These are phyloP conservation scores for Phytopythium delawarense DNA, from an alignment of 352 stramenopile genomes.

Conservation along the genomic window DNA sequence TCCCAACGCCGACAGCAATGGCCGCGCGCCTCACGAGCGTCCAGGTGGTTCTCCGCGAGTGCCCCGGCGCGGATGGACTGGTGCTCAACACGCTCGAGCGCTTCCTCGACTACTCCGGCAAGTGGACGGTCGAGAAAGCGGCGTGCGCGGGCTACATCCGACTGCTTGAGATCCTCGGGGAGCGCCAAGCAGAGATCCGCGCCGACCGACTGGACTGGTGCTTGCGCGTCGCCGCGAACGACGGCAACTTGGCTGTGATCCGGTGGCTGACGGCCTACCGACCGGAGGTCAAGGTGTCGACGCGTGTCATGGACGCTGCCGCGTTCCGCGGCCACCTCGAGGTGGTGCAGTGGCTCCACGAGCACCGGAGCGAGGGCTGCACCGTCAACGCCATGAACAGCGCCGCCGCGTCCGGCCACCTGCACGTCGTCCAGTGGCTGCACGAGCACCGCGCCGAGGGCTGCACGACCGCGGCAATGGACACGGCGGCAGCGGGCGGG, in stretches of 20 bases:
- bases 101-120: conserved; percentile 47
- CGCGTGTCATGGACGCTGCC: conserved; percentile 60
- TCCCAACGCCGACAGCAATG: conserved; percentile 1
- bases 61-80: conserved; percentile 25
- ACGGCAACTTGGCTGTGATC: conserved; percentile 31
- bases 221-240: conserved; percentile 38
- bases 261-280: conserved; percentile 35
- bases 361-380: conserved; percentile 51
- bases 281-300: conserved; percentile 26
- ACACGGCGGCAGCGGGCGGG: conserved; percentile 47
- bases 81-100: conserved; percentile 37
- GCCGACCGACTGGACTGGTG: conserved; percentile 55
- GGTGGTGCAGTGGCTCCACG: conserved; percentile 56
- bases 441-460: conserved; percentile 49
- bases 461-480: conserved; percentile 58
- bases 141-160: conserved; percentile 43
- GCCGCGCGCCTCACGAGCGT: conserved; percentile 29
- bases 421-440: conserved; percentile 53
- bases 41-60: conserved; percentile 31
- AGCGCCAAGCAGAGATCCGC: conserved; percentile 30
- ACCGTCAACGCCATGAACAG: conserved; percentile 55
- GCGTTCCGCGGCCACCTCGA: conserved; percentile 51
- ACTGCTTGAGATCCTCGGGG: conserved; percentile 38
- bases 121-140: conserved; percentile 54
- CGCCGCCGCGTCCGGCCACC: conserved; percentile 45